These are phyloP conservation scores for Botrytis paeoniae DNA, from an alignment of 2,329 filamentous ascomycete genomes.

Conservation along the genomic window DNA sequence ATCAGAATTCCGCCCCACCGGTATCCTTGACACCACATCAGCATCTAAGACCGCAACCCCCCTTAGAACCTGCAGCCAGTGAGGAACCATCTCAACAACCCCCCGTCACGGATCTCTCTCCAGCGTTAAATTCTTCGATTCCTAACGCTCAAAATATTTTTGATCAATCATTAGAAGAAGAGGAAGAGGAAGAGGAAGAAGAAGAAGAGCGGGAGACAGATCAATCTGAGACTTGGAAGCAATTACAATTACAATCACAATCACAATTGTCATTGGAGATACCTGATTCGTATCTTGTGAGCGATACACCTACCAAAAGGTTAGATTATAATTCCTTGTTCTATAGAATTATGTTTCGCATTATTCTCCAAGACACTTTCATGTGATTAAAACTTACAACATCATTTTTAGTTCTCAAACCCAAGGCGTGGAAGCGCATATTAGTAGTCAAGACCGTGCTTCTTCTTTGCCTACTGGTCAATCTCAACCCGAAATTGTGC, in stretches of 20 bases:
- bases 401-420: conserved; percentile 2
- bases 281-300: conserved; percentile 14
- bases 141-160: not conserved
- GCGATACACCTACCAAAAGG: conserved; percentile 5
- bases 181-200: not conserved
- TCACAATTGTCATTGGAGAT: conserved; percentile 5
- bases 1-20: conserved; percentile 1
- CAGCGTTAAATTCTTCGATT: not conserved
- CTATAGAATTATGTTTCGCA: not conserved
- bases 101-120: not conserved
- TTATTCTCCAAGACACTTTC: not conserved
- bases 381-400: conserved; percentile 8
- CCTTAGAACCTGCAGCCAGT: conserved; percentile 9
- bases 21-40: conserved; percentile 15
- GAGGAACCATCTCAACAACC: not conserved
- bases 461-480: conserved; percentile 7
- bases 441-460: not conserved
- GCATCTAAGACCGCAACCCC: not conserved
- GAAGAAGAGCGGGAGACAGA: not conserved
- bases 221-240: not conserved
- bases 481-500: not conserved
- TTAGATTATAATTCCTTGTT: not conserved
- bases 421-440: not conserved
- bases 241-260: not conserved
- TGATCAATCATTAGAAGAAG: not conserved